These are phyloP conservation scores for Neurospora sp. DNA, from an alignment of 2,329 filamentous ascomycete genomes.

Conservation along the genomic window DNA sequence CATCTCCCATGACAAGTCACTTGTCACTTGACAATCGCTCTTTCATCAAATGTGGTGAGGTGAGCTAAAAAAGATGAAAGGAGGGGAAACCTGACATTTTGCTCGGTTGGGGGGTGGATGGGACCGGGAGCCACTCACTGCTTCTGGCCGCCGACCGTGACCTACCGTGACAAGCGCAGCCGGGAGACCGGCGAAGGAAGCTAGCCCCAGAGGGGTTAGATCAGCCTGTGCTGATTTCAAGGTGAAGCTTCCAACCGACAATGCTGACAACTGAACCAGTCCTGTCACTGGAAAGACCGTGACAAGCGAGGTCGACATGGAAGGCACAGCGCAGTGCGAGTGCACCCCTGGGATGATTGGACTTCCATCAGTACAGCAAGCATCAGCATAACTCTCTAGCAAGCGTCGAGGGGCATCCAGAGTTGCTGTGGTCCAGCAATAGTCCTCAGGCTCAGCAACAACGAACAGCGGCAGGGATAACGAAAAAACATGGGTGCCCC, in stretches of 20 bases:
- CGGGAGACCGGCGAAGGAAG: background rate
- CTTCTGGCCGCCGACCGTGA: background rate
- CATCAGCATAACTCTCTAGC: background rate
- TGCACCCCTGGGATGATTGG: background rate
- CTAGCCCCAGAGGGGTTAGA: background rate
- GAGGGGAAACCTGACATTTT: background rate
- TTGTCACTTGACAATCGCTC: background rate
- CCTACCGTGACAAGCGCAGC: background rate
- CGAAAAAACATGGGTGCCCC: background rate
- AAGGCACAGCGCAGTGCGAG: background rate
- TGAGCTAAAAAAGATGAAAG: background rate
- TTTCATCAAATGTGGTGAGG: background rate
- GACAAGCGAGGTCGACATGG: background rate
- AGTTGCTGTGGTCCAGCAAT: background rate
- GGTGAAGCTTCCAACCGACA: background rate
- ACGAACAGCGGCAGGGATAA: background rate
- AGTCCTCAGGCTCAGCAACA: background rate
- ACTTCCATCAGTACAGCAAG: background rate
- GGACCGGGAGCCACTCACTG: background rate
- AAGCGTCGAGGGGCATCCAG: background rate
- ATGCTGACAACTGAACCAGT: background rate
- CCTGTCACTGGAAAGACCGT: background rate
- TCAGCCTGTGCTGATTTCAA: background rate
- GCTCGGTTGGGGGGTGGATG: background rate
- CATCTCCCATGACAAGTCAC: background rate